Base-by-base conservation (phyloP, 805 yeast genomes). In the Ogataea sp. region DNA sequence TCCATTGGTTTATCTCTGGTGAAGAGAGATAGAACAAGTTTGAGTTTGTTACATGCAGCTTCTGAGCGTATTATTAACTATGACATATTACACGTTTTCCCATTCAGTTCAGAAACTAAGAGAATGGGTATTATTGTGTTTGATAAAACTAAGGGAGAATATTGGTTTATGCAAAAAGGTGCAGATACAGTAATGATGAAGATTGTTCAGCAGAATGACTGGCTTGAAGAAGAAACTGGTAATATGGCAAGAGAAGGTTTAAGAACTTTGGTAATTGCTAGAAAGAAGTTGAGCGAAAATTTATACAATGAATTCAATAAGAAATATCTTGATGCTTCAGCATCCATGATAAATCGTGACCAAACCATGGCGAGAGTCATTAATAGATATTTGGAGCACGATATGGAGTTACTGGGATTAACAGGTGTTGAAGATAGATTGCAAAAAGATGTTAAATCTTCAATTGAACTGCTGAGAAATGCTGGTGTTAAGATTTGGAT, bases 401-500 rank as follows among this genome's bases (percentile, higher is more conserved):
- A 87, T 50, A 62, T 93, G 34, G 97, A 89, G 51, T 68, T 93
- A 20, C 62, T 87, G 37, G 99, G 98, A 0, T 66, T 93, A 31
- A 93, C 98, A 0, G 99, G 99, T 45, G 99, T 93, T 20, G 99
- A 93, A 56, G 99, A 93, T 58, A 85, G 87, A 56, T 70, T 93
- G 36, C 99, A 93, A 57, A 72, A 76, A 41, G 88, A 90, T 57
- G 96, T 94, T 36, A 90, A 90, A 61, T 73, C 94, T 0, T 86
- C 96, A 0, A 80, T 93, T 42, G 99, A 93, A 64, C 69, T 89
- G 27, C 68, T 93, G 48, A 74, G 98, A 50, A 93, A 94, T 62
- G 99, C 97, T 0, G 98, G 97, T 4, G 78, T 94, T 40, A 89
- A 89, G 52, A 93, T 93, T 38, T 93, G 99, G 99, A 94, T 93